A percentile compares a stretch with the other conserved stretches of the same genome.
These are phyloP conservation scores for Hirsutella minnesotensis DNA, from an alignment of 2,329 filamentous ascomycete species.

Conservation along the genomic window DNA sequence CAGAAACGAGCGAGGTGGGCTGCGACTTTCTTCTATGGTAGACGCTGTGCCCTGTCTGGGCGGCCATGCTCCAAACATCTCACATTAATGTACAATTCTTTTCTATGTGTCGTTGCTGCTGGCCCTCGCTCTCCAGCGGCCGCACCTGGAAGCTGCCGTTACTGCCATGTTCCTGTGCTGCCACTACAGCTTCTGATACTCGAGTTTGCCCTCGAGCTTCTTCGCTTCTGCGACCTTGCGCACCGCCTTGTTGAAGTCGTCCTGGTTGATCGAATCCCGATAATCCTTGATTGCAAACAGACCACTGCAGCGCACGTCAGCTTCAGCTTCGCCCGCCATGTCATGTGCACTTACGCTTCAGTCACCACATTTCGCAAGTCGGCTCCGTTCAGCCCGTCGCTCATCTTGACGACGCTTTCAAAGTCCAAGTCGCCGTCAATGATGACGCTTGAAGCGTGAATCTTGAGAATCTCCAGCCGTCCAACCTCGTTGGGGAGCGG, in stretches of 20 bases:
- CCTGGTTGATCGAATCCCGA: constrained; percentile 88
- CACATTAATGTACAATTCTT: too few relatives aligned
- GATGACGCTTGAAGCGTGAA: constrained; percentile 76
- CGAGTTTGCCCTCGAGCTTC: constrained; percentile 96
- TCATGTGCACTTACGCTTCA: constrained; percentile 64
- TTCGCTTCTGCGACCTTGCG: constrained; percentile 94
- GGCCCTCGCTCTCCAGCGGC: background rate
- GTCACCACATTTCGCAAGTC: constrained; percentile 97
- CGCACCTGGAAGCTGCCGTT: background rate
- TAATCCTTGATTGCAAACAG: constrained; percentile 98
- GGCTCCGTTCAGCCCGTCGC: constrained; percentile 91
- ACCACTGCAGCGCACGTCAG: constrained; percentile 42
- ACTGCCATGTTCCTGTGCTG: background rate
- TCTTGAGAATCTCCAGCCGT: constrained; percentile 93
- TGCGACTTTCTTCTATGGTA: too few relatives aligned
- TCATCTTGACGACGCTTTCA: constrained; percentile 99
- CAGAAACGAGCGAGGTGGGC: too few relatives aligned
- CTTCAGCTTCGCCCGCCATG: background rate
- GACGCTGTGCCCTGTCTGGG: too few relatives aligned
- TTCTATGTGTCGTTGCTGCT: too few relatives aligned
- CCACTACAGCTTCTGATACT: constrained; percentile 83
- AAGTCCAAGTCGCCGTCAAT: constrained; percentile 95
- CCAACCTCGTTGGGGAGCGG: constrained; percentile 94
- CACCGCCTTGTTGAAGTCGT: constrained; percentile 98
- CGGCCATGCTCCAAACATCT: too few relatives aligned